phyloP scores from a whole-genome alignment of 257 asterid species.

The Ligustrum vulgare region DNA sequence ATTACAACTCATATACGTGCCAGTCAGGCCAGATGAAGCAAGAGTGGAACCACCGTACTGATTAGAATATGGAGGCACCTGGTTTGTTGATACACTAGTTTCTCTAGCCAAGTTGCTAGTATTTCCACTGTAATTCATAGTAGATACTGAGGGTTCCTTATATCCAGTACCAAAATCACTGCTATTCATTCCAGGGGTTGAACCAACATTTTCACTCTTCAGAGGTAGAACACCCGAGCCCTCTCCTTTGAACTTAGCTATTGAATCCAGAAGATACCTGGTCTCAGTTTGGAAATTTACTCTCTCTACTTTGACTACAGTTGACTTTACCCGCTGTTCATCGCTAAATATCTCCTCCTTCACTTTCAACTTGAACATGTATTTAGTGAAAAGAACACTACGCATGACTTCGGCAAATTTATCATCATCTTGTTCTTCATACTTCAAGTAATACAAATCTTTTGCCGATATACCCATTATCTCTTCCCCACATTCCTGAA shows the following conservation, averaged over 20 bases:
- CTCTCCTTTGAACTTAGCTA: constrained; percentile 48
- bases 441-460: constrained; percentile 63
- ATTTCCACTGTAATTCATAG: constrained; percentile 35
- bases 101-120: constrained; percentile 36
- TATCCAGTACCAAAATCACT: constrained; percentile 40
- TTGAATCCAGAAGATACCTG: constrained; percentile 45
- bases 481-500: constrained; percentile 85
- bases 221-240: constrained; percentile 38
- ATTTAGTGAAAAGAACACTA: constrained; percentile 49
- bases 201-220: constrained; percentile 33
- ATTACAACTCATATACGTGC: constrained; percentile 50
- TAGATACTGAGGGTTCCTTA: constrained; percentile 32
- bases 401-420: constrained; percentile 56
- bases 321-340: constrained; percentile 83
- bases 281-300: constrained; percentile 53
- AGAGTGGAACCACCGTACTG: constrained; percentile 51
- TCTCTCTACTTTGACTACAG: constrained; percentile 72
- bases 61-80: constrained; percentile 47
- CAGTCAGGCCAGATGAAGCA: constrained; percentile 43
- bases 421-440: constrained; percentile 83
- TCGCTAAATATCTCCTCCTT: constrained; percentile 83
- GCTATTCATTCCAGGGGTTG: constrained; percentile 35
- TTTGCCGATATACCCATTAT: constrained; percentile 84
- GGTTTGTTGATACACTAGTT: constrained; percentile 32
- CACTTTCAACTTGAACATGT: constrained; percentile 72